Conservation (phyloP, 139 green algal species). For the Picochlorum sp. region DNA sequence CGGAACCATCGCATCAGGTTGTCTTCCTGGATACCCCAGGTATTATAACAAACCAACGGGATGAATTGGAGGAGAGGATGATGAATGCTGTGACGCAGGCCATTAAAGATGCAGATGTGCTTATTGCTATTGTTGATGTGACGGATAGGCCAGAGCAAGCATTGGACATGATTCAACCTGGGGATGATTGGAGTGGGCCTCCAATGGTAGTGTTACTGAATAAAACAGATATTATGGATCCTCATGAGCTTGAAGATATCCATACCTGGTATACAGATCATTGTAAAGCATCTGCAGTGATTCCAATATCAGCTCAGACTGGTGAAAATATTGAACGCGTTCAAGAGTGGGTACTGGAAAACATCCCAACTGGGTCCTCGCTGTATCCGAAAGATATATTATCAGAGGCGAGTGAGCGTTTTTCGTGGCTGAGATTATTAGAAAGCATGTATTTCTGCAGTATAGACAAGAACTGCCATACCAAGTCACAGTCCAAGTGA, state of each 20-base stretch:
- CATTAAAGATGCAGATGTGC: conserved; percentile 66
- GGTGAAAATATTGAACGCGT: conserved; percentile 38
- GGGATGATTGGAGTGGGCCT: conserved; percentile 42
- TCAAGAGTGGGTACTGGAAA: conserved; percentile 52
- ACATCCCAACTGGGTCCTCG: conserved; percentile 68
- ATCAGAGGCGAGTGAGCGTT: conserved; percentile 89
- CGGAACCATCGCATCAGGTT: conserved; percentile 46
- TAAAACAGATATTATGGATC: conserved; percentile 60
- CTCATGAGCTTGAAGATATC: conserved; percentile 34
- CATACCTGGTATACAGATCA: conserved; percentile 36
- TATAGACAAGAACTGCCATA: conserved; percentile 93
- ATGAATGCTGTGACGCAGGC: conserved; percentile 72
- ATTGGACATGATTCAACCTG: conserved; percentile 67
- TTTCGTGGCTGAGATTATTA: conserved; percentile 94
- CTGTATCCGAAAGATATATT: conserved; percentile 78
- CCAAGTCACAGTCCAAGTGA: conserved; percentile 62
- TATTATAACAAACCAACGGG: conserved; percentile 56
- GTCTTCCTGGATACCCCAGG: conserved; percentile 93
- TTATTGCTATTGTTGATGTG: conserved; percentile 74
- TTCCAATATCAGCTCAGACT: conserved; percentile 36
- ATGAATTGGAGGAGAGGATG: conserved; percentile 87
- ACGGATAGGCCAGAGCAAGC: conserved; percentile 36
- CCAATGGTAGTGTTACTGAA: conserved; percentile 78
- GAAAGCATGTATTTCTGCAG: conserved; percentile 89
- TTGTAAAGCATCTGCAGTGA: conserved; percentile 18